Base-by-base conservation (phyloP, 2,329 filamentous ascomycete species). In the Ophiostoma ulmi region DNA sequence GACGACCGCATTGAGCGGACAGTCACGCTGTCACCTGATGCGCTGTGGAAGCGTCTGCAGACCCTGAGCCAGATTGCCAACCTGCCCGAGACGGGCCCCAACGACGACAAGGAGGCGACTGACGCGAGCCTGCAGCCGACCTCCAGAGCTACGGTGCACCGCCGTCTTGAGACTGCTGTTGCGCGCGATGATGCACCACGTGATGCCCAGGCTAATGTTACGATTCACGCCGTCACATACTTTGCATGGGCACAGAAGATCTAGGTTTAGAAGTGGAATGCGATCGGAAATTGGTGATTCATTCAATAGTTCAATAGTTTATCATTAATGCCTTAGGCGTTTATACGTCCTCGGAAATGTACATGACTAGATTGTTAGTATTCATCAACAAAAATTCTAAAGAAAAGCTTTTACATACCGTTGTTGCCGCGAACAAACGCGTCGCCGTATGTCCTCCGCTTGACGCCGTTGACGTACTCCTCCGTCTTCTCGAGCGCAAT, bases 351-450 rank as follows among this genome's bases (percentile, higher is more conserved):
- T 88, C 88, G 36, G 88, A 89, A 74, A 90, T 90, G 76, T 90
- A 90, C 88, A 90, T 90, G 72, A 90, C 88, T 90, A 26, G 8
- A 11, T 22, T 65, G 63, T 65, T 65, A 65, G 63, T 22, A 39
- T 78, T 75, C 5, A 58, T 2, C 17, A 70, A 26, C 64, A 44
- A 8, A n/a, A 22, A 17, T 4, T 55, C 13, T 22, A 35, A 17
- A 11, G 6, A 11, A 71, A 52, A 66, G 8, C 44, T 75, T 82
- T 77, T 75, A 96, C 75, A 63, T 41, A 75, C 94, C 94, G 78
- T 98, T 98, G 82, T 98, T 98, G 75, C 94, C 94, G 80, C 94
- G 87, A 71, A 98, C 91, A 79, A 98, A 98, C 5, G 94, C 93
- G 83, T 98, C 94, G 8, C 94, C 94, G 79, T 97, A 97, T 70